A percentile compares a stretch with the other conserved stretches of the same genome.
phyloP scores from a whole-genome alignment of 768 basidiomycete species.

The Tephrocybe sp. region DNA sequence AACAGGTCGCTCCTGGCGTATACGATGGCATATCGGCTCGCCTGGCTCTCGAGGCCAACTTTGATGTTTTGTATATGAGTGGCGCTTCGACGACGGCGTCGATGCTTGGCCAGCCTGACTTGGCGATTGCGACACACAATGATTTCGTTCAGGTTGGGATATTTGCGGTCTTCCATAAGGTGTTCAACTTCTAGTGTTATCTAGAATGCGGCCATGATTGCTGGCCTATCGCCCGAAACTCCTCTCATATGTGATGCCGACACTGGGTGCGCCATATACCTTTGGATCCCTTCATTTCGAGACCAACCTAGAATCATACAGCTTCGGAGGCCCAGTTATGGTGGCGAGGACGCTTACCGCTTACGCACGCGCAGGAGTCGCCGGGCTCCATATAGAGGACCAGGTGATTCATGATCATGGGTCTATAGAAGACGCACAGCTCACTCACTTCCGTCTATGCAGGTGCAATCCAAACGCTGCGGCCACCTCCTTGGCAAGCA shows the following conservation, averaged over 20 bases:
- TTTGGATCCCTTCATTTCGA: background rate
- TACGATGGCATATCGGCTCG: constrained; percentile 54
- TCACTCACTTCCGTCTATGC: background rate
- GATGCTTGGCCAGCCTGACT: constrained; percentile 52
- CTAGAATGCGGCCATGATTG: constrained; percentile 47
- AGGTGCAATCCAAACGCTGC: constrained; percentile 50
- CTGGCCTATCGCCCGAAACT: constrained; percentile 42
- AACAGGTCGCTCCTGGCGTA: constrained; percentile 31
- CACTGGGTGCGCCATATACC: constrained; percentile 38
- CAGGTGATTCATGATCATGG: constrained; percentile 39
- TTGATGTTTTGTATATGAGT: constrained; percentile 53
- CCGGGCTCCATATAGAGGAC: constrained; percentile 56
- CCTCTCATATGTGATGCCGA: constrained; percentile 59
- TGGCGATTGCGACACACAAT: constrained; percentile 55
- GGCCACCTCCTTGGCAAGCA: constrained; percentile 57
- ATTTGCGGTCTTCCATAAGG: background rate
- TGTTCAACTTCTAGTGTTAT: constrained; percentile 3
- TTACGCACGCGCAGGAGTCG: constrained; percentile 50
- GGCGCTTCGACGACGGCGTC: constrained; percentile 53
- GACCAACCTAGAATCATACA: constrained; percentile 13
- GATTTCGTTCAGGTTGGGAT: constrained; percentile 46
- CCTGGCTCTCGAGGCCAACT: constrained; percentile 51
- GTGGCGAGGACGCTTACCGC: constrained; percentile 52
- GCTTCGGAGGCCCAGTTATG: constrained; percentile 56
- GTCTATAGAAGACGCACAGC: background rate